A percentile compares a stretch with the other conserved stretches of the same genome.
These are phyloP conservation scores for Onygenales sp. DNA, from an alignment of 2,329 filamentous ascomycete genomes.

Conservation along the genomic window DNA sequence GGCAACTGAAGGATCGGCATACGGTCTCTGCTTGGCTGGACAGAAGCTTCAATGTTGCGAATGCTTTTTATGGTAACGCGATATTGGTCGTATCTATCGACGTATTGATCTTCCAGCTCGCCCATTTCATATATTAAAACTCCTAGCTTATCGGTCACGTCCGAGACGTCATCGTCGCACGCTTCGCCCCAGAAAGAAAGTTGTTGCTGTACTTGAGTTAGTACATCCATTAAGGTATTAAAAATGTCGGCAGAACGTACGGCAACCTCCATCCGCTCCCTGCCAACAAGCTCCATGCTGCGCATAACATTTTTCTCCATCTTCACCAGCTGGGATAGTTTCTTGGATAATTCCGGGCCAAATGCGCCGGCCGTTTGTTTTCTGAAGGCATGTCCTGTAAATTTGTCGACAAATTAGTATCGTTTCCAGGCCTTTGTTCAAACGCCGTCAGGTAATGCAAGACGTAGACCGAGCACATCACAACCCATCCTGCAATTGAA, in stretches of 20 bases:
- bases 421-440: not conserved
- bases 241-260: conserved; percentile 47
- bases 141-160: conserved; percentile 97
- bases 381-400: conserved; percentile 52
- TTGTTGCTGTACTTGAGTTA: conserved; percentile 64
- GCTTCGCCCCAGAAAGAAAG: conserved; percentile 94
- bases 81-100: conserved; percentile 98
- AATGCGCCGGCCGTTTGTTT: conserved; percentile 44
- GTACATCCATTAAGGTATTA: conserved; percentile 2
- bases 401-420: not conserved
- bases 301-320: conserved; percentile 99
- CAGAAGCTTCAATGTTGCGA: conserved; percentile 95
- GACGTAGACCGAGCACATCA: conserved; percentile 4
- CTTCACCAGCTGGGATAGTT: conserved; percentile 95
- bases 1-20: conserved; percentile 2
- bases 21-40: conserved; percentile 85
- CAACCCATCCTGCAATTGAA: not conserved
- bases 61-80: conserved; percentile 99
- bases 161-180: conserved; percentile 94
- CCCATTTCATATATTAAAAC: conserved; percentile 97
- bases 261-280: conserved; percentile 96
- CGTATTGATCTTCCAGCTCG: conserved; percentile 95
- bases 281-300: conserved; percentile 87
- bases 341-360: conserved; percentile 85
- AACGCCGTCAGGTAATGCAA: no score